These are phyloP conservation scores for Salvia miltiorrhiza DNA, from an alignment of 257 asterid genomes.

Conservation along the genomic window DNA sequence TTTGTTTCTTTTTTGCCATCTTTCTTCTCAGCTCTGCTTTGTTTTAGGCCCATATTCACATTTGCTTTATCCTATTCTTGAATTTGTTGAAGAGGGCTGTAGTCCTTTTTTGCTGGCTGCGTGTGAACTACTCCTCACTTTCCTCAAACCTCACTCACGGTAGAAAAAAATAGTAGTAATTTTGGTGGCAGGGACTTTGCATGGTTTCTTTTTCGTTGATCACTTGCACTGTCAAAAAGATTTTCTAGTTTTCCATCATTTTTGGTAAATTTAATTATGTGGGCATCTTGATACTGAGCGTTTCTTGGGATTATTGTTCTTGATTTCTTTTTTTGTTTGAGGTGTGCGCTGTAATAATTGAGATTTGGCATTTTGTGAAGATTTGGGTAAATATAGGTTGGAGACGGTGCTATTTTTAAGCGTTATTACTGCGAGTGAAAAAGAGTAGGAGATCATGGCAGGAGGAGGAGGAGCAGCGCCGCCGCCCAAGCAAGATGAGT, in stretches of 20 bases:
- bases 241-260: not conserved
- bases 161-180: slow-evolving; percentile 4
- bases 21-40: slow-evolving; percentile 21
- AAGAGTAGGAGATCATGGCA: slow-evolving; percentile 39
- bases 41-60: slow-evolving; percentile 39
- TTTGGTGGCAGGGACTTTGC: slow-evolving; percentile 16
- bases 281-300: not conserved
- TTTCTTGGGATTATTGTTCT: slow-evolving; percentile 7
- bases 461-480: slow-evolving; percentile 75
- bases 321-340: not conserved
- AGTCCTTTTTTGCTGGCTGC: slow-evolving; percentile 30
- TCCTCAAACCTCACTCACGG: not conserved
- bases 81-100: slow-evolving; percentile 20
- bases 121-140: slow-evolving; percentile 9
- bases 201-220: slow-evolving; percentile 22
- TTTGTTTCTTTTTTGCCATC: slow-evolving; percentile 14
- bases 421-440: not conserved
- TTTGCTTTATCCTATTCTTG: slow-evolving; percentile 28
- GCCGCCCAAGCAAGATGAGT: slow-evolving; percentile 80
- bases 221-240: not conserved
- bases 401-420: not conserved
- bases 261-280: not conserved
- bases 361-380: slow-evolving; percentile 14
- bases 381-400: slow-evolving; percentile 3
- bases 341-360: not conserved